These are phyloP conservation scores for Thelephora aurantiotincta DNA, from an alignment of 768 basidiomycete species.

Conservation along the genomic window DNA sequence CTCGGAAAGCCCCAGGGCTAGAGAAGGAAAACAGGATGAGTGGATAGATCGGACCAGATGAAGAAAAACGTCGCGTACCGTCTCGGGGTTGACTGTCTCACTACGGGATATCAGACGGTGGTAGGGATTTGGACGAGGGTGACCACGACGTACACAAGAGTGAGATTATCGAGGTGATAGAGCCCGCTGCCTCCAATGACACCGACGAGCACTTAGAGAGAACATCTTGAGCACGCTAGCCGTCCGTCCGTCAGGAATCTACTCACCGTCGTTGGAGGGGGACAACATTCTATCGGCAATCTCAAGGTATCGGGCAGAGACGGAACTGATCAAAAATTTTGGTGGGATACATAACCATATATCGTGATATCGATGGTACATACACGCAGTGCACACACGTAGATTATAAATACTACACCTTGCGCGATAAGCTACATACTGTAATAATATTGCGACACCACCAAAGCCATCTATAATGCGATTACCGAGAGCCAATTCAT, in stretches of 20 bases:
- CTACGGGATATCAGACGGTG: conserved; percentile 22
- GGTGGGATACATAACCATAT: too few species aligned
- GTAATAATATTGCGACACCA: too few species aligned
- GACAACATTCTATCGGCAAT: too few species aligned
- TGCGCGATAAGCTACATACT: too few species aligned
- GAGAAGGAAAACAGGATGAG: neutral
- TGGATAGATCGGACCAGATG: neutral
- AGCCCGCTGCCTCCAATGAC: conserved; percentile 89
- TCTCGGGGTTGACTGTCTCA: conserved; percentile 65
- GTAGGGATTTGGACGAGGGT: neutral
- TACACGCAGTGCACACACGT: too few species aligned
- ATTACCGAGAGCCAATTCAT: too few species aligned
- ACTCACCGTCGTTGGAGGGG: neutral
- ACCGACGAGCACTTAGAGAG: conserved; percentile 53
- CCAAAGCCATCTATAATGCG: too few species aligned
- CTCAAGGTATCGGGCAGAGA: too few species aligned
- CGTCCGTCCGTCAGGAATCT: neutral
- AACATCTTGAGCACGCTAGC: neutral
- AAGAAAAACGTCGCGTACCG: conserved; percentile 31
- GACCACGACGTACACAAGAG: conserved; percentile 50
- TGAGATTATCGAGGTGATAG: conserved; percentile 87
- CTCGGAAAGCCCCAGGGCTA: conserved; percentile 92
- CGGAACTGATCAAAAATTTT: too few species aligned
- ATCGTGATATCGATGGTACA: too few species aligned
- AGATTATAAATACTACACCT: too few species aligned